These are phyloP conservation scores for Dioszegia crocea DNA, from an alignment of 768 basidiomycete genomes.

Conservation along the genomic window DNA sequence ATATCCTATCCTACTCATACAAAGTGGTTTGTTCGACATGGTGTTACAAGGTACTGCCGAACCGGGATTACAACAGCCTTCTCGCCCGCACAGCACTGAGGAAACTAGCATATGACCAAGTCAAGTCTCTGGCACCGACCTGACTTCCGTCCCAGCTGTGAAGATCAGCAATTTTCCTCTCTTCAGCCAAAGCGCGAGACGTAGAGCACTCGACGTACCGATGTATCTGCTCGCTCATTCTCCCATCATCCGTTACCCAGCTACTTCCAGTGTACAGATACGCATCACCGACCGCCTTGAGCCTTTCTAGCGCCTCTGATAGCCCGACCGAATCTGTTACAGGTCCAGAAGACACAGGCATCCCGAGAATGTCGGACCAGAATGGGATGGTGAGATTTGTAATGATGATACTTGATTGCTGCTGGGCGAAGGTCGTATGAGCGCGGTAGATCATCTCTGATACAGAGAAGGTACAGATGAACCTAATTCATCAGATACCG, in stretches of 20 bases:
- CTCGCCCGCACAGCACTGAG: constrained; percentile 22
- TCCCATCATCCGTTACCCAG: constrained; percentile 16
- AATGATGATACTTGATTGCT: constrained; percentile 12
- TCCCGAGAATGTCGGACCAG: constrained; percentile 31
- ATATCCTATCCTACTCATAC: no score
- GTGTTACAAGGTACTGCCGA: no score
- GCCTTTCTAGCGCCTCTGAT: constrained; percentile 10
- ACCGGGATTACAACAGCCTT: no score
- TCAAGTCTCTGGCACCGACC: constrained; percentile 39
- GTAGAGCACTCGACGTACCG: constrained; percentile 21
- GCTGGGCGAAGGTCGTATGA: constrained; percentile 1
- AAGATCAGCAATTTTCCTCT: neutral
- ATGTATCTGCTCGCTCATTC: constrained; percentile 44
- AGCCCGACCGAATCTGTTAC: neutral
- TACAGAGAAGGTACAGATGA: neutral
- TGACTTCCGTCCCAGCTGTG: constrained; percentile 22
- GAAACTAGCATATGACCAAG: constrained; percentile 42
- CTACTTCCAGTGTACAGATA: constrained; percentile 10
- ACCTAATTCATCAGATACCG: neutral
- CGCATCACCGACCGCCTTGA: constrained; percentile 22
- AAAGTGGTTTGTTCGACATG: no score
- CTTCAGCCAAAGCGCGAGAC: neutral
- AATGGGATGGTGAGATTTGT: constrained; percentile 17
- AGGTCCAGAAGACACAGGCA: neutral
- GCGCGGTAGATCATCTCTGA: constrained; percentile 25